Conservation (phyloP, 2,329 filamentous ascomycete genomes). For the Fusarium praegraminearum region DNA sequence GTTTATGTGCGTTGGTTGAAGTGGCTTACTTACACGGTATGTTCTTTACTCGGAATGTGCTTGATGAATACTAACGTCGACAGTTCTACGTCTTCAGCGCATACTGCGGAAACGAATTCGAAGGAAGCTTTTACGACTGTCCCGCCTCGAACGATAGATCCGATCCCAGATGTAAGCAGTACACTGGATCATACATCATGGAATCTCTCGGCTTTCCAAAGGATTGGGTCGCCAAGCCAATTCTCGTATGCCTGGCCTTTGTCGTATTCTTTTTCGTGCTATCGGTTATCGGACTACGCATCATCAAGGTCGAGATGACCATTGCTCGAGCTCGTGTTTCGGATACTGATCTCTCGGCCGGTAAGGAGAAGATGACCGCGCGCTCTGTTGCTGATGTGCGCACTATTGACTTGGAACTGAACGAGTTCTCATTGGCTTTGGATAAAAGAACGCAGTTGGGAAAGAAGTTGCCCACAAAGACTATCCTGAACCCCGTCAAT, state of each 20-base stretch:
- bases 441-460: conserved; percentile 69
- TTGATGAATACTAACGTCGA: conserved; percentile 26
- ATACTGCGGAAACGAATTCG: conserved; percentile 78
- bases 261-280: conserved; percentile 71
- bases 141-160: conserved; percentile 70
- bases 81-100: conserved; percentile 79
- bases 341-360: conserved; percentile 73
- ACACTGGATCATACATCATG: conserved; percentile 77
- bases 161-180: conserved; percentile 75
- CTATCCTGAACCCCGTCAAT: conserved; percentile 75
- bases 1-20: conserved; percentile 85
- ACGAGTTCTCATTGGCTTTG: conserved; percentile 72
- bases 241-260: conserved; percentile 72
- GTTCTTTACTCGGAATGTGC: conserved; percentile 12
- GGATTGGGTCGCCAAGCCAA: conserved; percentile 75
- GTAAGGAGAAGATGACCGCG: conserved; percentile 75
- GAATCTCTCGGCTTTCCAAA: conserved; percentile 74
- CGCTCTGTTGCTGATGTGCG: conserved; percentile 65
- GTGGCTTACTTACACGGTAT: conserved; percentile 70
- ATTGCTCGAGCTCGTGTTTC: conserved; percentile 72
- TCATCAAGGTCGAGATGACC: conserved; percentile 75
- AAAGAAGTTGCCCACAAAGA: conserved; percentile 64
- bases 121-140: conserved; percentile 78
- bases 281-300: conserved; percentile 72
- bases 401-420: conserved; percentile 73